Evolutionary conservation across 1,284 basidiomycete species (phyloP).

Genomic region (Tylopilus sp.): DNA sequence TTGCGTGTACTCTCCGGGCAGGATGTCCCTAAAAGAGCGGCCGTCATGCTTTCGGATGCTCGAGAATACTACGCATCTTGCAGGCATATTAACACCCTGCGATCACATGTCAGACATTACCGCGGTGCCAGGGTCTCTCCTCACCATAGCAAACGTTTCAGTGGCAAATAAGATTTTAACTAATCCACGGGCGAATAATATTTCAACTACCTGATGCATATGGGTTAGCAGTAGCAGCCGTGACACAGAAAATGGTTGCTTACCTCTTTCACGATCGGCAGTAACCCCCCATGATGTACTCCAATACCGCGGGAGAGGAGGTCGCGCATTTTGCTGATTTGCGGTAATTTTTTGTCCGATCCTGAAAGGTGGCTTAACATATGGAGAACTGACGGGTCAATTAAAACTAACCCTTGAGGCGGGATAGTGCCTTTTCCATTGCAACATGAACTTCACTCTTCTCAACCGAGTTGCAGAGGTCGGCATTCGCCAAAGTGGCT

Average conservation of each 20-base stretch:
- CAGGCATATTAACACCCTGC: conserved; percentile 99
- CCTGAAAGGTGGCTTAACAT: conserved; percentile 44
- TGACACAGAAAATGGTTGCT: not conserved
- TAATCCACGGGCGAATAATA: conserved; percentile 91
- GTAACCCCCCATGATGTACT: conserved; percentile 93
- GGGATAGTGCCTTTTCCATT: conserved; percentile 86
- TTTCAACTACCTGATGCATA: conserved; percentile 78
- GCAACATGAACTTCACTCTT: conserved; percentile 96
- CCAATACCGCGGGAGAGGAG: conserved; percentile 90
- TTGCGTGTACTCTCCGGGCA: conserved; percentile 93
- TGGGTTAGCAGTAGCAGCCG: conserved; percentile 1
- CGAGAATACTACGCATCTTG: conserved; percentile 95
- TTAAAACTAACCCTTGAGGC: conserved; percentile 73
- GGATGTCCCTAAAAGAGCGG: conserved; percentile 81
- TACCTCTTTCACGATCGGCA: conserved; percentile 97
- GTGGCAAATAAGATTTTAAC: conserved; percentile 98
- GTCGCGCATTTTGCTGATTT: conserved; percentile 90
- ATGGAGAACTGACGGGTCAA: not conserved
- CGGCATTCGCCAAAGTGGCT: conserved; percentile 79
- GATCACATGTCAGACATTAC: conserved; percentile 6
- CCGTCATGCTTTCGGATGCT: conserved; percentile 96
- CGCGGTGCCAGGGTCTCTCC: conserved; percentile 15
- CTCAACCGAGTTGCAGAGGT: conserved; percentile 83
- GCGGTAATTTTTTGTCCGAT: conserved; percentile 89
- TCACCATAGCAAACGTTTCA: conserved; percentile 98